Evolutionary conservation across 2,329 filamentous ascomycete species (phyloP), one percentile per base, ranked within the genome.

Genomic region (Neofusicoccum laricinum): DNA sequence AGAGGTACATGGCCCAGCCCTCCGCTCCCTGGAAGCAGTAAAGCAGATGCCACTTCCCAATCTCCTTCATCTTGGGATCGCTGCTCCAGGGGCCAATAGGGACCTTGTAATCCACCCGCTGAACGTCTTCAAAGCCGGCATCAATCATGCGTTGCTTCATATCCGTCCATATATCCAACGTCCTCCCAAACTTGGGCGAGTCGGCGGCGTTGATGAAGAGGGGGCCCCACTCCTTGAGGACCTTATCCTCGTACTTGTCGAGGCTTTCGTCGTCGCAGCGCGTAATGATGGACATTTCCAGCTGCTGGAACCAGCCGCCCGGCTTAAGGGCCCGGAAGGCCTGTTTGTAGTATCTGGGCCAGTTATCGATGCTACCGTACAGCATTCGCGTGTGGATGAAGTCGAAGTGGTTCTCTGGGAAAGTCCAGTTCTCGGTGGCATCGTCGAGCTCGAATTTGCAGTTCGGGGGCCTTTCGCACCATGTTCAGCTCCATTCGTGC

Each of bases 41-140:
- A 30, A 73, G 64, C 34, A 66, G 57, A 46, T 73, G 72, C 45
- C 68, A 75, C 46, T 67, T 68, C 1, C 84, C 84, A 1, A 85
- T 69, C 57, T 85, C 79, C 69, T 86, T 87, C 57, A 82, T 77
- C 30, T 80, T 79, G 82, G 68, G 67, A 38, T 72, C 69, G 3
- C 65, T 67, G 15, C 68, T 64, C 71, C 71, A 74, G 0, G 67
- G 67, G 1, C 71, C 70, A 34, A 74, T 65, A 0, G 71, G 68
- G 77, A 82, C 5, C 58, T 73, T 73, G 66, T 67, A 71, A 14
- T 81, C 69, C 2, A 78, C 73, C 69, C 85, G 80, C 0, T 73
- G 73, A 0, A 88, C 80, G 62, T 86, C 79, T 49, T 78, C 74
- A 66, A 87, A 87, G 0, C 86, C 86, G 0, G 80, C 83, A 12